A percentile compares a stretch with the other conserved stretches of the same genome.
Evolutionary conservation across 2,329 filamentous ascomycete genomes (phyloP).

Genomic region (Nigrospora sphaerica): DNA sequence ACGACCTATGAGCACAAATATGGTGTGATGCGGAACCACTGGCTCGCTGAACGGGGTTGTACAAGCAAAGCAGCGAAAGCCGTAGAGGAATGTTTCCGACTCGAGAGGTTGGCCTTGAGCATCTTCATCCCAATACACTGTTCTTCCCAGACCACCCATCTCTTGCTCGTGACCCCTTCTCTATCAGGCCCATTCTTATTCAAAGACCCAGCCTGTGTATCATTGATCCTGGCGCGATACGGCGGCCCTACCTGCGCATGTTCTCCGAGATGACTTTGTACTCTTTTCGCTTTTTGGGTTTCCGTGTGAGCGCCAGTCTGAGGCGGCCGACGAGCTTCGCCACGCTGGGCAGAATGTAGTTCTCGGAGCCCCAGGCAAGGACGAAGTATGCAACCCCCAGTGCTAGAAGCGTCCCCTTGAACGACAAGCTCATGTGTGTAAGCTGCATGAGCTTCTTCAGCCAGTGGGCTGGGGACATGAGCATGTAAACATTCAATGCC

Average conservation of each 20-base stretch:
- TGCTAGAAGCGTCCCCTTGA: constrained; percentile 64
- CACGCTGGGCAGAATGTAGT: constrained; percentile 59
- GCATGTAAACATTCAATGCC: constrained; percentile 68
- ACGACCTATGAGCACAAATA: too few relatives aligned
- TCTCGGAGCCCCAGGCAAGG: constrained; percentile 65
- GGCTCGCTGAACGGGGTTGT: too few relatives aligned
- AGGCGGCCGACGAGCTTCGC: constrained; percentile 59
- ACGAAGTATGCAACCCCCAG: constrained; percentile 65
- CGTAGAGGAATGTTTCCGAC: too few relatives aligned
- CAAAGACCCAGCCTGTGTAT: too few relatives aligned
- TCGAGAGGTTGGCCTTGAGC: too few relatives aligned
- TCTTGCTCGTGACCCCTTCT: too few relatives aligned
- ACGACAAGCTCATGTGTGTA: constrained; percentile 65
- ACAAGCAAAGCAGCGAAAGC: too few relatives aligned
- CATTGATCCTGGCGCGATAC: too few relatives aligned
- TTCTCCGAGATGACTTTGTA: constrained; percentile 77
- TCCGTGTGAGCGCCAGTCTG: constrained; percentile 50
- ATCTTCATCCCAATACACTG: too few relatives aligned
- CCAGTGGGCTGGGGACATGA: constrained; percentile 65
- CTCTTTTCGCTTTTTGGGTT: constrained; percentile 71
- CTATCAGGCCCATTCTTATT: too few relatives aligned
- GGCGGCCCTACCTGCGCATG: constrained; percentile 36
- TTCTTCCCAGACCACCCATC: too few relatives aligned
- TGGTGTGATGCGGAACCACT: too few relatives aligned
- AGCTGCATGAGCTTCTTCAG: constrained; percentile 75